phyloP scores from a whole-genome alignment of 805 yeast species.

The Lipomyces yamanashiensis region DNA sequence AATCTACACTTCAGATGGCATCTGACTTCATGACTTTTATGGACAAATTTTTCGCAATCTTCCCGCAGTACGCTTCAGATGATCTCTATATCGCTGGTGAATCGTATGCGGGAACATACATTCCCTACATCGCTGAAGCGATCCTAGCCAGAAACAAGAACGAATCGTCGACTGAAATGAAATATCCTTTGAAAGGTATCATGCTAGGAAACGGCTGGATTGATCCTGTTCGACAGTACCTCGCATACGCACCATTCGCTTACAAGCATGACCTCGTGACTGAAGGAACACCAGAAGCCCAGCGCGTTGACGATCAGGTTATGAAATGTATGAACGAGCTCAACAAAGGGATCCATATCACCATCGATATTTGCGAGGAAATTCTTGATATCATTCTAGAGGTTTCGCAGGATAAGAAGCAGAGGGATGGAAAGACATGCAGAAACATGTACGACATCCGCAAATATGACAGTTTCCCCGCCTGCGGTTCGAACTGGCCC shows the following conservation, averaged over 20 bases:
- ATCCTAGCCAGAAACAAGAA: constrained; percentile 55
- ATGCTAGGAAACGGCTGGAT: constrained; percentile 95
- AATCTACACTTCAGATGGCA: constrained; percentile 52
- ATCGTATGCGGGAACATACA: constrained; percentile 95
- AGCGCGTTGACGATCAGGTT: constrained; percentile 34
- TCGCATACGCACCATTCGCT: constrained; percentile 77
- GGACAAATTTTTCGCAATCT: constrained; percentile 64
- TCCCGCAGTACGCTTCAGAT: constrained; percentile 70
- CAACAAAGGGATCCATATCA: constrained; percentile 33
- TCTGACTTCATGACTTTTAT: constrained; percentile 68
- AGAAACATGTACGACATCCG: constrained; percentile 82
- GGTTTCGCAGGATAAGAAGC: constrained; percentile 30
- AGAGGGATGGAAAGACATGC: constrained; percentile 55
- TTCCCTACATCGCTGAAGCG: constrained; percentile 80
- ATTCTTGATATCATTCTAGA: constrained; percentile 50
- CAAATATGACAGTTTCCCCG: constrained; percentile 71
- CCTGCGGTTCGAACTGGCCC: constrained; percentile 96
- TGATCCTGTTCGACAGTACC: constrained; percentile 82
- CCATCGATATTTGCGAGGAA: constrained; percentile 25
- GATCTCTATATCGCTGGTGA: constrained; percentile 88
- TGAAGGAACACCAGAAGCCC: constrained; percentile 40
- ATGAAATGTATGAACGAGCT: constrained; percentile 35
- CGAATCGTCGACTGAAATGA: constrained; percentile 33
- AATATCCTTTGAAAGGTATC: constrained; percentile 57
- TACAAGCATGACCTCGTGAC: constrained; percentile 61